Percentiles rank a stretch among this genome's conserved stretches.
Evolutionary conservation across 2,329 filamentous ascomycete species (phyloP).

Genomic region (Elsinoe fawcettii): DNA sequence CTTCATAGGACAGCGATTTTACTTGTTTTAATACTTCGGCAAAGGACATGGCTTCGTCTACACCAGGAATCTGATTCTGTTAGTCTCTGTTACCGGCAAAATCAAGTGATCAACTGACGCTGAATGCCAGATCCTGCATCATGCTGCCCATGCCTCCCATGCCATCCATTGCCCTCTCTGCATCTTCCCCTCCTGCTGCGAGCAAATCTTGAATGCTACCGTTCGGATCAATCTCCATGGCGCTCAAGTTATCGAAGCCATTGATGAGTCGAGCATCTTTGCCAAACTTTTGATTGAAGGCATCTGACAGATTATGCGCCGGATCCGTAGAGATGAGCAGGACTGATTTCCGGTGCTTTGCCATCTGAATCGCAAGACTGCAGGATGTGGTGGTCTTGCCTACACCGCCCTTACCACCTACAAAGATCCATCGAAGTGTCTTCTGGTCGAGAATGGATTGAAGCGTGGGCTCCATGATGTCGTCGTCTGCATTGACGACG

Average conservation of each 20-base stretch:
- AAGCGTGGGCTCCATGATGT: slow-evolving; percentile 82
- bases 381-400: slow-evolving; percentile 99
- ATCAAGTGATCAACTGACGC: too few species aligned
- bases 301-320: slow-evolving; percentile 94
- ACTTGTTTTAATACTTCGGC: slow-evolving; percentile 99
- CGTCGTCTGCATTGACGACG: slow-evolving; percentile 49
- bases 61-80: slow-evolving; percentile 72
- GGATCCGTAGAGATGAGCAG: slow-evolving; percentile 97
- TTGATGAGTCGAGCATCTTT: slow-evolving; percentile 92
- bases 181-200: slow-evolving; percentile 65
- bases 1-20: slow-evolving; percentile 96
- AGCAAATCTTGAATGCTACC: slow-evolving; percentile 94
- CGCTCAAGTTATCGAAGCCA: slow-evolving; percentile 86
- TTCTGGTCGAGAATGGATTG: slow-evolving; percentile 93
- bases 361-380: slow-evolving; percentile 94
- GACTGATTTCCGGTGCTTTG: slow-evolving; percentile 87
- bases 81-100: too few species aligned
- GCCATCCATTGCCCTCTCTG: slow-evolving; percentile 62
- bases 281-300: slow-evolving; percentile 98
- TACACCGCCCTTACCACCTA: slow-evolving; percentile 95
- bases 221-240: slow-evolving; percentile 99
- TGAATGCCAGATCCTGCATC: slow-evolving; percentile 98
- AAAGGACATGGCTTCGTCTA: slow-evolving; percentile 99
- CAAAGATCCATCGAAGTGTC: slow-evolving; percentile 96
- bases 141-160: slow-evolving; percentile 72